A percentile compares a stretch with the other conserved stretches of the same genome.
phyloP scores from a whole-genome alignment of 31 red algal genomes.

The Porphyra umbilicalis region DNA sequence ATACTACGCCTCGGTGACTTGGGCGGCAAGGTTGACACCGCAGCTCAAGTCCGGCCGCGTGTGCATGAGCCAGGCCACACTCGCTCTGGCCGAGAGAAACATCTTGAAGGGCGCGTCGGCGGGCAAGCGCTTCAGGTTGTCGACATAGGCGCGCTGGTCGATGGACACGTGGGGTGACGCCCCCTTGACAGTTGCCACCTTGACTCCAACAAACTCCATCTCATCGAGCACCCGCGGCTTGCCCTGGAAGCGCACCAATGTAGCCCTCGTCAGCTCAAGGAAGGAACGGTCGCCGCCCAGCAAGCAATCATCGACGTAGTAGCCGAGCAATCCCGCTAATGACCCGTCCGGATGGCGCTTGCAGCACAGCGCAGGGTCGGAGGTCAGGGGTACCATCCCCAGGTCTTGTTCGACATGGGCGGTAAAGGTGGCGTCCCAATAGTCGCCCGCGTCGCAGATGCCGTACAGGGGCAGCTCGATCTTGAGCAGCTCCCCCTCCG shows the following conservation, averaged over 20 bases:
- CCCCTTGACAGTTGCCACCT: neutral
- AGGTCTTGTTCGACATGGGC: neutral
- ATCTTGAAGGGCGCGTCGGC: neutral
- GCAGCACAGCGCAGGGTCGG: conserved; percentile 22
- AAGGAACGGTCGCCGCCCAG: neutral
- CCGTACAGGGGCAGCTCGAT: neutral
- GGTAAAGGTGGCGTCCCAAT: neutral
- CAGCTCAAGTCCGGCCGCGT: neutral
- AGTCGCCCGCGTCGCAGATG: no score
- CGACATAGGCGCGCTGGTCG: neutral
- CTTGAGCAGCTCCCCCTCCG: no score
- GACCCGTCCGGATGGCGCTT: neutral
- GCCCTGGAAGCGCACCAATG: neutral
- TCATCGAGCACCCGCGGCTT: neutral
- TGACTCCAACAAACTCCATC: neutral
- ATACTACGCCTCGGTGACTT: neutral
- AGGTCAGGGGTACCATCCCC: conserved; percentile 5
- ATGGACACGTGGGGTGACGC: neutral
- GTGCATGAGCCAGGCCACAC: neutral
- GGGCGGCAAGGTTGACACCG: neutral
- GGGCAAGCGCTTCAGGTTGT: neutral
- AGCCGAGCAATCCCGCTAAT: neutral
- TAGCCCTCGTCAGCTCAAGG: neutral
- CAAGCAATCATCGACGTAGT: conserved; percentile 19
- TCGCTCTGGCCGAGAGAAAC: neutral